A percentile compares a stretch with the other conserved stretches of the same genome.
These are phyloP conservation scores for Amoebophrya sp. DNA, from an alignment of 169 alveolate genomes.

Conservation along the genomic window DNA sequence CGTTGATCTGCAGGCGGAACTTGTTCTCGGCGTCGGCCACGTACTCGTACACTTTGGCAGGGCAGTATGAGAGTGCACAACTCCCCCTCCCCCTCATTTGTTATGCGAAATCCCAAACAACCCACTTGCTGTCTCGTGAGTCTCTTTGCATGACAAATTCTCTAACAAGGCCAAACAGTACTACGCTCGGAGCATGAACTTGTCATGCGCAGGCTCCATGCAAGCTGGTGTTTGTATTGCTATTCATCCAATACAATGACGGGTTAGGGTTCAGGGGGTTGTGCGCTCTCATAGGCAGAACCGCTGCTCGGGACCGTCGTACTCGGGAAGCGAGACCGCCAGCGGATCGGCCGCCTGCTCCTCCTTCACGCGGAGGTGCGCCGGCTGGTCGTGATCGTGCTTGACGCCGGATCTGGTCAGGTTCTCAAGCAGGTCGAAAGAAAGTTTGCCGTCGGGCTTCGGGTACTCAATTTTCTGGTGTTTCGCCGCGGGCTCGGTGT, in stretches of 20 bases:
- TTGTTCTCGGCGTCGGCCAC: constrained; percentile 34
- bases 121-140: neutral
- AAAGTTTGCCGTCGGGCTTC: constrained; percentile 66
- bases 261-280: constrained; percentile 49
- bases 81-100: no score
- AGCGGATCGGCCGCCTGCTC: constrained; percentile 47
- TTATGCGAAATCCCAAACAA: no score
- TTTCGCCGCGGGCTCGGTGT: constrained; percentile 54
- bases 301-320: constrained; percentile 72
- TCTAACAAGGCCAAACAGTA: neutral
- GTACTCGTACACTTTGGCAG: constrained; percentile 74
- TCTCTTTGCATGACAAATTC: neutral
- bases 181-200: neutral
- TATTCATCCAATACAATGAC: no score
- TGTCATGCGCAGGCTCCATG: no score
- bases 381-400: constrained; percentile 80
- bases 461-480: constrained; percentile 60
- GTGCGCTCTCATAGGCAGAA: no score
- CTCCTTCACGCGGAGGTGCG: constrained; percentile 63
- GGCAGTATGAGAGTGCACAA: no score
- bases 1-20: constrained; percentile 22
- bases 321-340: constrained; percentile 53
- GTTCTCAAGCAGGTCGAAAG: constrained; percentile 68
- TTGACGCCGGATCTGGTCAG: constrained; percentile 65
- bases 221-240: neutral